Conservation (phyloP, 1,139 yeast species). For the Casaregolazyma lundiana region DNA sequence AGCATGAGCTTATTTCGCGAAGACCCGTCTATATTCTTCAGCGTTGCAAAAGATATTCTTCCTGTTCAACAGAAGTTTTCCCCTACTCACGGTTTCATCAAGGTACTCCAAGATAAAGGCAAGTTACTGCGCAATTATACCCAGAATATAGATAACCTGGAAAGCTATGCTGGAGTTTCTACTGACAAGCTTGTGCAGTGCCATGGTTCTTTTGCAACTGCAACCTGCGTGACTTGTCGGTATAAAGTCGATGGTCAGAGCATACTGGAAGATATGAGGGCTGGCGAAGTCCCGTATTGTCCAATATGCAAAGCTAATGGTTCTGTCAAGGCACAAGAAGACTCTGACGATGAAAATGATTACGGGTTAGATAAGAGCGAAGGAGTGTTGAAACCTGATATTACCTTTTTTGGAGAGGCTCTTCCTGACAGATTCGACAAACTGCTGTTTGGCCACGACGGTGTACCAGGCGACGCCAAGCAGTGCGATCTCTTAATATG, state of each 20-base stretch:
- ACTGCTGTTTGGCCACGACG: slow-evolving; percentile 28
- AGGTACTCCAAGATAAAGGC: slow-evolving; percentile 66
- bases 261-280: slow-evolving; percentile 58
- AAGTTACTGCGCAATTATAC: slow-evolving; percentile 85
- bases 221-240: slow-evolving; percentile 80
- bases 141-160: slow-evolving; percentile 91
- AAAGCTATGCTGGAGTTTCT: slow-evolving; percentile 73
- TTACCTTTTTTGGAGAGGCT: slow-evolving; percentile 89
- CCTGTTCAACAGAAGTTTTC: slow-evolving; percentile 60
- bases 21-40: slow-evolving; percentile 80
- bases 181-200: slow-evolving; percentile 79
- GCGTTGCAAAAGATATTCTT: slow-evolving; percentile 80
- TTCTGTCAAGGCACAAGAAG: slow-evolving; percentile 12
- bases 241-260: slow-evolving; percentile 62
- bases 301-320: slow-evolving; percentile 46
- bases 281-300: slow-evolving; percentile 64
- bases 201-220: slow-evolving; percentile 93
- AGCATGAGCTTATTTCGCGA: slow-evolving; percentile 66
- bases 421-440: slow-evolving; percentile 73
- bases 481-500: slow-evolving; percentile 79
- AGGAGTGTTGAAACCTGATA: slow-evolving; percentile 94
- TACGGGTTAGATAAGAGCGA: slow-evolving; percentile 28
- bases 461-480: slow-evolving; percentile 37
- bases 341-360: slow-evolving; percentile 24
- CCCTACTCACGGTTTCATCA: slow-evolving; percentile 83